These are phyloP conservation scores for Yamadazyma philogaea DNA, from an alignment of 805 yeast species.

Conservation along the genomic window DNA sequence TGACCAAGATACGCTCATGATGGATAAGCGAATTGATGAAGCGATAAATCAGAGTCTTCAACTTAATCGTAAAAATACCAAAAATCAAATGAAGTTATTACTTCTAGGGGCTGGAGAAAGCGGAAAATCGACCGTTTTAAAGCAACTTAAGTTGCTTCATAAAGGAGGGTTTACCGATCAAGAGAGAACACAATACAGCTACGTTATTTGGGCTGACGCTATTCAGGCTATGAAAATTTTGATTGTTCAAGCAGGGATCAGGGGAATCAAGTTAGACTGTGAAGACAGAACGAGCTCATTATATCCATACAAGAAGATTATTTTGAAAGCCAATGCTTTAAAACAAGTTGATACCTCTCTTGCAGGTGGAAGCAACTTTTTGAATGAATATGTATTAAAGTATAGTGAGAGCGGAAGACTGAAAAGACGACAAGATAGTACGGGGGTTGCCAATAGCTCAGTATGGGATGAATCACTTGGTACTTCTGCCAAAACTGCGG, in stretches of 20 bases:
- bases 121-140: slow-evolving; percentile 89
- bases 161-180: slow-evolving; percentile 78
- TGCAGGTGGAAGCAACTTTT: slow-evolving; percentile 63
- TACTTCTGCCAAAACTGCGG: background rate
- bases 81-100: slow-evolving; percentile 64
- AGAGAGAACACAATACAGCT: slow-evolving; percentile 76
- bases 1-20: slow-evolving; percentile 52
- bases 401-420: slow-evolving; percentile 55
- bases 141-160: slow-evolving; percentile 82
- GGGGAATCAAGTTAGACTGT: slow-evolving; percentile 63
- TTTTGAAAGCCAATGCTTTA: slow-evolving; percentile 56
- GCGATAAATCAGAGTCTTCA: slow-evolving; percentile 62
- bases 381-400: slow-evolving; percentile 61
- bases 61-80: slow-evolving; percentile 48
- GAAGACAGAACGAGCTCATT: slow-evolving; percentile 51
- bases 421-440: slow-evolving; percentile 50
- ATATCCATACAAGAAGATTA: slow-evolving; percentile 43
- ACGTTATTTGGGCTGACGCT: slow-evolving; percentile 91
- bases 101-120: slow-evolving; percentile 94
- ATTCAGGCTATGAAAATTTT: slow-evolving; percentile 76
- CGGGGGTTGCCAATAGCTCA: slow-evolving; percentile 39
- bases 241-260: slow-evolving; percentile 68
- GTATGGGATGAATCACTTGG: slow-evolving; percentile 18
- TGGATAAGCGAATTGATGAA: slow-evolving; percentile 54
- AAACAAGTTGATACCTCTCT: slow-evolving; percentile 60